Percentiles rank a stretch among this genome's conserved stretches.
Conservation (phyloP, 2,329 filamentous ascomycete species). For the Apiospora pterosperma region DNA sequence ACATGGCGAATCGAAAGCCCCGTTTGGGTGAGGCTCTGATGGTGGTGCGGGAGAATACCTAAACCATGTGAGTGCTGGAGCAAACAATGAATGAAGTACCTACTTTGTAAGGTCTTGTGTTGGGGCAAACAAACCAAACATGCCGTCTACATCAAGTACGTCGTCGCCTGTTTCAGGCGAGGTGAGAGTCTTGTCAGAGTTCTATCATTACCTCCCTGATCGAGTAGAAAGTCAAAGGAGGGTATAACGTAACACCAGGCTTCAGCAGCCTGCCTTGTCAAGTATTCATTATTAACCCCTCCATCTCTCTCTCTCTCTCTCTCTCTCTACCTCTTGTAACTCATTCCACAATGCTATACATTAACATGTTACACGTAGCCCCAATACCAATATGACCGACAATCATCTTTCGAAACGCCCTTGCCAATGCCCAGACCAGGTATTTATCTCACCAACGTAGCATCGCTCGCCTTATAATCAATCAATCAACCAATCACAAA, state of each 20-base stretch:
- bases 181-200: too few relatives aligned
- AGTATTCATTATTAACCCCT: neutral
- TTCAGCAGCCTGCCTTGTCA: neutral
- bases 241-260: neutral
- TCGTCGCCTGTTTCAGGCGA: too few relatives aligned
- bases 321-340: neutral
- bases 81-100: neutral
- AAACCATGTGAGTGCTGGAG: neutral
- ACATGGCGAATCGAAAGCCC: neutral
- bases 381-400: neutral
- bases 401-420: conserved; percentile 1
- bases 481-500: conserved; percentile 42
- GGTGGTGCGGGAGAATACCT: neutral
- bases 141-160: neutral
- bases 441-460: neutral
- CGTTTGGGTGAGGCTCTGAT: neutral
- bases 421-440: conserved; percentile 1
- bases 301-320: neutral
- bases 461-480: neutral
- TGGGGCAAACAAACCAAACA: neutral
- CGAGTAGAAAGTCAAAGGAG: neutral
- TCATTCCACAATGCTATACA: neutral
- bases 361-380: conserved; percentile 8
- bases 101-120: neutral
- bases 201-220: too few relatives aligned